phyloP scores from a whole-genome alignment of 116 monocot genomes.

The Dioscorea cayenensis region DNA sequence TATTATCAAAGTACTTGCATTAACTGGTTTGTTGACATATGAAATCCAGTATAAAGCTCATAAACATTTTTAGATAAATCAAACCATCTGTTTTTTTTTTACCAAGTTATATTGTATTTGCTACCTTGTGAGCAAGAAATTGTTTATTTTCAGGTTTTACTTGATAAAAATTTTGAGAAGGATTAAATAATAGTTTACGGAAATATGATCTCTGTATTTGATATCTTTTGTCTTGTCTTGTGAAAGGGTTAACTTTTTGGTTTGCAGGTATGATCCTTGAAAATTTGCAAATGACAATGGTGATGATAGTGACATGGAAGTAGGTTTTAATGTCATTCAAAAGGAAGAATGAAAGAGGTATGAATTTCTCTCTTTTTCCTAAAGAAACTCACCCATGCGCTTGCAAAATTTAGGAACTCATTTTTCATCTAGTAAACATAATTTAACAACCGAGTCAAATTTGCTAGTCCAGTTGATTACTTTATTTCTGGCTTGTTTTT shows the following conservation, averaged over 20 bases:
- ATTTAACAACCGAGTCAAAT: background rate
- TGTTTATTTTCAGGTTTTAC: no score
- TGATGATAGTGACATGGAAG: conserved; percentile 91
- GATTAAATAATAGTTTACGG: background rate
- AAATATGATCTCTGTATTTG: background rate
- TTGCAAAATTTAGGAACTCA: background rate
- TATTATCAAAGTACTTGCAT: no score
- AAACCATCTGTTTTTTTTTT: no score
- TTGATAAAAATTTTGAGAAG: background rate
- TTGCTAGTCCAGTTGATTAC: background rate
- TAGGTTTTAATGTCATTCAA: conserved; percentile 66
- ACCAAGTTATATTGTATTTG: no score
- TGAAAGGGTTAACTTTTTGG: background rate
- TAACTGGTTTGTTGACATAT: no score
- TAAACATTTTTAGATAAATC: no score
- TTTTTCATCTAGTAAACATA: background rate
- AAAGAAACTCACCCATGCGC: no score
- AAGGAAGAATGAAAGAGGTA: conserved; percentile 77
- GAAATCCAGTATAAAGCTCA: no score
- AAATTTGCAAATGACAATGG: conserved; percentile 47
- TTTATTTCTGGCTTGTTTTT: background rate
- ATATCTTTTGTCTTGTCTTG: background rate
- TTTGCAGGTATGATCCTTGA: conserved; percentile 76
- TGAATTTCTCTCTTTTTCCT: background rate
- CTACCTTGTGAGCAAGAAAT: no score